These are phyloP conservation scores for Eucommia ulmoides DNA, from an alignment of 257 asterid species.

Conservation along the genomic window DNA sequence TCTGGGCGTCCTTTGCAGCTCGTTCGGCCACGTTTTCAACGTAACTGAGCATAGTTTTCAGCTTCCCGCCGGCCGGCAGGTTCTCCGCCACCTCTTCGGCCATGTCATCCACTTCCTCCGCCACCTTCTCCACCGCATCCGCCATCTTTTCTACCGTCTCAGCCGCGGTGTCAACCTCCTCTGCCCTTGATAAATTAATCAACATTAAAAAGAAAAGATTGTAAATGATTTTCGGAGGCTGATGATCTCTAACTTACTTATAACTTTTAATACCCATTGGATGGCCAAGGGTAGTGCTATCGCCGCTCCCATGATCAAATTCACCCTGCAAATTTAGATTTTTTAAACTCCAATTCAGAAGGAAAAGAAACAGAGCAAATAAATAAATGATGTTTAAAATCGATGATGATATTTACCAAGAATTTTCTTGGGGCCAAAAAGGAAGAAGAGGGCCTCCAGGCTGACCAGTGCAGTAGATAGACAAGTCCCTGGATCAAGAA, in stretches of 20 bases:
- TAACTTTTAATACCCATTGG: constrained; percentile 25
- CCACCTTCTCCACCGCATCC: constrained; percentile 45
- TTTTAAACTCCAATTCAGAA: too few relatives aligned
- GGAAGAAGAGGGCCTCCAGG: constrained; percentile 1
- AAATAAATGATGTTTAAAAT: background rate
- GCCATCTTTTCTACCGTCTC: constrained; percentile 46
- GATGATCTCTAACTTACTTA: constrained; percentile 23
- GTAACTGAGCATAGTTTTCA: constrained; percentile 22
- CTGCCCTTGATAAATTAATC: constrained; percentile 12
- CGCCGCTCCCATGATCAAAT: constrained; percentile 20
- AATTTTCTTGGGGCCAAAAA: constrained; percentile 1
- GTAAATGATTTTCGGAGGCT: background rate
- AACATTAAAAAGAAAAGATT: background rate
- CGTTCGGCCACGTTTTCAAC: constrained; percentile 46
- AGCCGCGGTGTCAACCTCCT: constrained; percentile 39
- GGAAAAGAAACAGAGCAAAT: background rate
- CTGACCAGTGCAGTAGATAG: background rate
- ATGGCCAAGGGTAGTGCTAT: constrained; percentile 21
- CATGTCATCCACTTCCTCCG: constrained; percentile 41
- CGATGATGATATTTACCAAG: constrained; percentile 4
- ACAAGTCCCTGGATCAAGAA: background rate
- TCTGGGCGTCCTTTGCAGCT: constrained; percentile 37
- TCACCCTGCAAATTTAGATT: constrained; percentile 18
- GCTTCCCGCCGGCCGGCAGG: constrained; percentile 36
- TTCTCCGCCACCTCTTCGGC: constrained; percentile 37